Conservation (phyloP, 768 basidiomycete genomes). For the Hortiboletus campestris region DNA sequence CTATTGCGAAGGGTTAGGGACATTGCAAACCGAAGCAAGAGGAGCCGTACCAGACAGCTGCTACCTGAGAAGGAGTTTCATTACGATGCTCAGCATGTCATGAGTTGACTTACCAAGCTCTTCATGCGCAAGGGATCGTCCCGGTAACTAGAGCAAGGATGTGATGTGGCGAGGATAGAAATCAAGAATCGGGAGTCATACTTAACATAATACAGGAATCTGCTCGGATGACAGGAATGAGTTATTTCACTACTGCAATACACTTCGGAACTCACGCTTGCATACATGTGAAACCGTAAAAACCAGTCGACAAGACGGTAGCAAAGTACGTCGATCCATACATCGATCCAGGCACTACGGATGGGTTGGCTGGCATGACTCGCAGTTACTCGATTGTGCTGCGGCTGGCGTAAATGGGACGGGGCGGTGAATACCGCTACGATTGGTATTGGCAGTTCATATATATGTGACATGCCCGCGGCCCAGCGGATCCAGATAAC, state of each 20-base stretch:
- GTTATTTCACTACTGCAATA: background rate
- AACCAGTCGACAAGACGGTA: background rate
- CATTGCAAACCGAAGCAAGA: too few species aligned
- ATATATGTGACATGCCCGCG: background rate
- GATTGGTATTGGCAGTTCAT: background rate
- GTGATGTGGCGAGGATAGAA: background rate
- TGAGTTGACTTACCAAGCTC: background rate
- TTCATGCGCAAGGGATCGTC: slow-evolving; percentile 1
- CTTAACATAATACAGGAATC: slow-evolving; percentile 10
- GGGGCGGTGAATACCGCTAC: background rate
- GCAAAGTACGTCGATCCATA: background rate
- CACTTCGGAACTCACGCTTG: slow-evolving; percentile 5
- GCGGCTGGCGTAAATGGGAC: background rate
- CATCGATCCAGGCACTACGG: background rate
- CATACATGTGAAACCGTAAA: slow-evolving; percentile 6
- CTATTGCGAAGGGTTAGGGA: background rate
- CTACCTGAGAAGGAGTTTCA: background rate
- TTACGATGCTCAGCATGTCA: background rate
- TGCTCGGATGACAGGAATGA: background rate
- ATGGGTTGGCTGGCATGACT: background rate
- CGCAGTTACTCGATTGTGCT: too few species aligned
- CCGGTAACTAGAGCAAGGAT: background rate
- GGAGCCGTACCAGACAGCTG: background rate
- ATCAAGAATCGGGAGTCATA: background rate
- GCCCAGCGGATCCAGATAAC: background rate